Conservation (phyloP, 2,329 filamentous ascomycete species). For the Harringtonia lauricola region DNA sequence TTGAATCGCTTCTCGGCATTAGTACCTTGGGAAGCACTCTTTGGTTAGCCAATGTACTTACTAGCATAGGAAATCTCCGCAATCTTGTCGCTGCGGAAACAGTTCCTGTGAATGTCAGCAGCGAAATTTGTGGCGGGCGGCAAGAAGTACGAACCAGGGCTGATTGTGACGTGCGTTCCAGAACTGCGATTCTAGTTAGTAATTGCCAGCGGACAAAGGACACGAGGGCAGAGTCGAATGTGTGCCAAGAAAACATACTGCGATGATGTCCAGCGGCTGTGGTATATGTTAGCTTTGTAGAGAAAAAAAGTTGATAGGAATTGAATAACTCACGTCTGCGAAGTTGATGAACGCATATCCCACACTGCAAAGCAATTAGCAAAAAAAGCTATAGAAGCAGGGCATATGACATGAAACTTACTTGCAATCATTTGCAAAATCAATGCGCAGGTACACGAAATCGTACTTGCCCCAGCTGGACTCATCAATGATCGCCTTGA, state of each 20-base stretch:
- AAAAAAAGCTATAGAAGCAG: neutral
- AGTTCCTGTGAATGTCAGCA: slow-evolving; percentile 44
- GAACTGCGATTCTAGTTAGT: slow-evolving; percentile 50
- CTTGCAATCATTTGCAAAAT: slow-evolving; percentile 78
- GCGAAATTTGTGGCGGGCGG: neutral
- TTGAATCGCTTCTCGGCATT: slow-evolving; percentile 58
- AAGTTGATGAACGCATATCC: slow-evolving; percentile 98
- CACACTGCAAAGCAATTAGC: slow-evolving; percentile 48
- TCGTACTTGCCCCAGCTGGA: slow-evolving; percentile 77
- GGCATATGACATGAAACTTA: slow-evolving; percentile 26
- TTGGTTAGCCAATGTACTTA: slow-evolving; percentile 30
- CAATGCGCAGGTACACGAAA: slow-evolving; percentile 90
- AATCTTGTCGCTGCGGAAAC: slow-evolving; percentile 73
- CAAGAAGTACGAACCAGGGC: slow-evolving; percentile 44
- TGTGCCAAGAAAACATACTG: slow-evolving; percentile 32
- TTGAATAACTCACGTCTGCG: slow-evolving; percentile 48
- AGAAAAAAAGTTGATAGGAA: neutral
- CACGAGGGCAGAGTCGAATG: neutral
- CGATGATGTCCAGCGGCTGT: slow-evolving; percentile 62
- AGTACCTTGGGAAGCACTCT: neutral
- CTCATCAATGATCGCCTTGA: slow-evolving; percentile 71
- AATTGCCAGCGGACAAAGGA: neutral
- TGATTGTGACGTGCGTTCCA: slow-evolving; percentile 59
- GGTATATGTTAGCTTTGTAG: slow-evolving; percentile 1
- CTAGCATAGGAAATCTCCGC: slow-evolving; percentile 94